Evolutionary conservation across 306 rosid genomes (phyloP), one percentile per base, ranked within the genome.

Genomic region (Geum urbanum): DNA sequence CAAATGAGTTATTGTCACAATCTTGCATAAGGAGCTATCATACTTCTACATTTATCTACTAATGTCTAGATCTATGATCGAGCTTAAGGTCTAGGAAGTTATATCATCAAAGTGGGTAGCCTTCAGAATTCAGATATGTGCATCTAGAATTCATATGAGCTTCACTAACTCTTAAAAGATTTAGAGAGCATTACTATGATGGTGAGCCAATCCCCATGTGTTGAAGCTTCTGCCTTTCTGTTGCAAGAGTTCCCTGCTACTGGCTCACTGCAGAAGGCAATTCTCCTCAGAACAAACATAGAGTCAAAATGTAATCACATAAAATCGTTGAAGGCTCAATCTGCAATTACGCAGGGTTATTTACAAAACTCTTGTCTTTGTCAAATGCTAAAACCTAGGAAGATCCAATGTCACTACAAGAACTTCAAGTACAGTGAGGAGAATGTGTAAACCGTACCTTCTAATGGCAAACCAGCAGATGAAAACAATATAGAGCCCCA

Each of bases 391-490:
- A 50, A 4, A 18, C 51, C 47, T 68, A 51, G 9, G 52, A 41
- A 63, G 47, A 9, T 53, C 43, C 22, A 57, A 27, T 64, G 54
- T 5, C 16, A 37, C 9, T 12, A 20, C 61, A 45, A 39, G 16
- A 67, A 32, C 35, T 48, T 35, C 16, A 15, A 73, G 63, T 58
- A 76, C 63, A 60, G 16, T 48, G 58, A 35, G 49, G 71, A 22
- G 60, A 63, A 56, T 71, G 61, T 67, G 63, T 55, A 52, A 46
- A 55, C 58, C 77, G 14, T 87, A 64, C 99, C 99, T 91, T 82
- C 97, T 82, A 78, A 95, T 81, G 69, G 99, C 99, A 84, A 90
- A 77, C 99, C 99, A 95, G 85, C 99, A 95, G 79, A 91, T 90
- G 81, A 81, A 95, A 49, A 91, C 91, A 51, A 86, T 86, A 75